Conservation (phyloP, 108 stramenopile species). For the Ochromonas danica region DNA sequence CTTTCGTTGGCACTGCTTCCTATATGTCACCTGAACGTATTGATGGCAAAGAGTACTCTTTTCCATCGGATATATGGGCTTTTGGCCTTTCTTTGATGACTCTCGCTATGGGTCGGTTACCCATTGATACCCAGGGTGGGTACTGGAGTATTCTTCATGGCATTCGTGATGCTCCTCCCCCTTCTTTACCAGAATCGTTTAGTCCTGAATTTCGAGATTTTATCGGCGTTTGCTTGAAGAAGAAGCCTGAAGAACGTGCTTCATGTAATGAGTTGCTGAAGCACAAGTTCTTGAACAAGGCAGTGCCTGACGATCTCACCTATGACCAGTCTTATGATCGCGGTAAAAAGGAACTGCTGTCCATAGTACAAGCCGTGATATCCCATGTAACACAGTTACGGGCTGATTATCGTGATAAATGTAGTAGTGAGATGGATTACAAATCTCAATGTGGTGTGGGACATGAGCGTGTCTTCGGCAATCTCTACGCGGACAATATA, state of each 20-base stretch:
- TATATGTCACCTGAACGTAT: constrained; percentile 69
- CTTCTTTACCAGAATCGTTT: constrained; percentile 45
- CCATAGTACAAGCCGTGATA: background rate
- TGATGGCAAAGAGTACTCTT: constrained; percentile 52
- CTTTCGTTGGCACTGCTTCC: constrained; percentile 67
- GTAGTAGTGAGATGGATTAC: background rate
- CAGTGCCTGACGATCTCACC: constrained; percentile 9
- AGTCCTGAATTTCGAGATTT: constrained; percentile 50
- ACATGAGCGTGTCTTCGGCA: background rate
- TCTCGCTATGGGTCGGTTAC: constrained; percentile 65
- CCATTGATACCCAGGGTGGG: constrained; percentile 34
- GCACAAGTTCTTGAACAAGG: constrained; percentile 49
- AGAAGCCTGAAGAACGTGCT: constrained; percentile 47
- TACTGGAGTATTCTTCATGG: constrained; percentile 55
- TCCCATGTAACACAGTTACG: background rate
- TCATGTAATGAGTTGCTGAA: constrained; percentile 51
- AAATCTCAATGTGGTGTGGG: background rate
- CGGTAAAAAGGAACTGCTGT: constrained; percentile 19
- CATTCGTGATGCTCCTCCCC: constrained; percentile 53
- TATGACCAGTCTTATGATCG: constrained; percentile 2
- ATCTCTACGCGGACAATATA: background rate
- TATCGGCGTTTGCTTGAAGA: constrained; percentile 33
- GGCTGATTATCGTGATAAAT: background rate
- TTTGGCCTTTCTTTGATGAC: constrained; percentile 85
- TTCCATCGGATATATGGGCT: constrained; percentile 61